phyloP scores from a whole-genome alignment of 2,329 filamentous ascomycete species.

The Aspergillus fumigatus region DNA sequence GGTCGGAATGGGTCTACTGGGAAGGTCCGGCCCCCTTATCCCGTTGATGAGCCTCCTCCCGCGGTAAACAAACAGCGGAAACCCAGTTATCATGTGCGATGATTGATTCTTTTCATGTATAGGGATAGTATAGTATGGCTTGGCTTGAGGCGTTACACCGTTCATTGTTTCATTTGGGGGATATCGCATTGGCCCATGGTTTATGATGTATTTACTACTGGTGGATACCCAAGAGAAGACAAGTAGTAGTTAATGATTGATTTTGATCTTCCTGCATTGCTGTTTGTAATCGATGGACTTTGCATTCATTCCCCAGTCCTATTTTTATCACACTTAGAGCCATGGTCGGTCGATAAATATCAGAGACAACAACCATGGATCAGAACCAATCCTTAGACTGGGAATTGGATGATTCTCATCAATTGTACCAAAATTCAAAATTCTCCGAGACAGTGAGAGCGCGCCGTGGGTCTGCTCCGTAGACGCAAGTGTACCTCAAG shows the following conservation, averaged over 20 bases:
- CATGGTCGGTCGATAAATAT: background rate
- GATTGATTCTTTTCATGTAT: slow-evolving; percentile 13
- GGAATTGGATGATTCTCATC: background rate
- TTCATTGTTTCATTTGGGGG: background rate
- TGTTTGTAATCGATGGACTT: background rate
- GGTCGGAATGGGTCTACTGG: slow-evolving; percentile 12
- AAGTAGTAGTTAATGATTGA: background rate
- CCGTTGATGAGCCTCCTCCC: slow-evolving; percentile 74
- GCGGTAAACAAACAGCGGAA: slow-evolving; percentile 81
- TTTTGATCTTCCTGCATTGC: background rate
- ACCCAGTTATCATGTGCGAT: slow-evolving; percentile 63
- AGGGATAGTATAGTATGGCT: background rate
- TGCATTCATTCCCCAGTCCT: background rate
- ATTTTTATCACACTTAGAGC: background rate
- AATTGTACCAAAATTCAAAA: background rate
- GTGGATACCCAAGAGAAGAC: slow-evolving; percentile 14
- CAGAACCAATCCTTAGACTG: background rate
- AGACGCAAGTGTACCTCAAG: background rate
- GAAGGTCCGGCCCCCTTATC: slow-evolving; percentile 63
- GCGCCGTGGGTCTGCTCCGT: background rate
- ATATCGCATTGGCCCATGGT: background rate
- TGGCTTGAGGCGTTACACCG: background rate
- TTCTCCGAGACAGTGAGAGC: background rate
- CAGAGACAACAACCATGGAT: background rate
- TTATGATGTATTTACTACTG: background rate